Conservation (phyloP, 1,139 yeast species). For the Kodamaea ohmeri region DNA sequence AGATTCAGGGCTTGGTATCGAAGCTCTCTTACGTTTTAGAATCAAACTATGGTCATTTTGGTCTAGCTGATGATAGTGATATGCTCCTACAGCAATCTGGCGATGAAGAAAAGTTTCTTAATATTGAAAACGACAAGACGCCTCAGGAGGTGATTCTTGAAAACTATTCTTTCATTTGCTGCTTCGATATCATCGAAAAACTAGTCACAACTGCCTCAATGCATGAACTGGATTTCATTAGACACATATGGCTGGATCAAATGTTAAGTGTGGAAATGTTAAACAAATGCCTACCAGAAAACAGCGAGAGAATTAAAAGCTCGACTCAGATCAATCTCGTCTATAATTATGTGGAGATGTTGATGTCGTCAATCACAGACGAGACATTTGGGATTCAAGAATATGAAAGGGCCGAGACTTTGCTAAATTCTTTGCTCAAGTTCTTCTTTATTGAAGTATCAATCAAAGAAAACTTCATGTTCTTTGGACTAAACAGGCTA, state of each 20-base stretch:
- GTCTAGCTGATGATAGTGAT: conserved; percentile 30
- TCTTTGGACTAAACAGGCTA: conserved; percentile 52
- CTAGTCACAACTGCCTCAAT: conserved; percentile 27
- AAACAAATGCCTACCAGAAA: conserved; percentile 34
- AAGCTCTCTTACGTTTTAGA: conserved; percentile 27
- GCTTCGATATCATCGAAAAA: conserved; percentile 55
- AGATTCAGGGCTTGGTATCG: conserved; percentile 21
- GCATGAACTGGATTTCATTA: conserved; percentile 21
- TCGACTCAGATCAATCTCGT: conserved; percentile 41
- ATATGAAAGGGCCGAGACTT: conserved; percentile 15
- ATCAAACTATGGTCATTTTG: conserved; percentile 12
- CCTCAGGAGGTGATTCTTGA: conserved; percentile 47
- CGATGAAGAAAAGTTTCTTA: conserved; percentile 10
- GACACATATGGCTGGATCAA: conserved; percentile 25
- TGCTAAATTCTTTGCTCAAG: conserved; percentile 40
- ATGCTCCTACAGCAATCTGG: conserved; percentile 15
- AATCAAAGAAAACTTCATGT: conserved; percentile 37
- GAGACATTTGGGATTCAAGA: conserved; percentile 27
- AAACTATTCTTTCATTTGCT: conserved; percentile 45
- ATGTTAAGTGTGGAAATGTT: conserved; percentile 25
- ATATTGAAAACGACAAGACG: conserved; percentile 32
- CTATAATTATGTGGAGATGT: conserved; percentile 39
- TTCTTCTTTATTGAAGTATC: conserved; percentile 42
- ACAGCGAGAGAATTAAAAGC: conserved; percentile 37
- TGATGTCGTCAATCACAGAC: conserved; percentile 38